Base-by-base conservation (phyloP, 495 filamentous ascomycete genomes). In the Penicillium macrosclerotiorum region DNA sequence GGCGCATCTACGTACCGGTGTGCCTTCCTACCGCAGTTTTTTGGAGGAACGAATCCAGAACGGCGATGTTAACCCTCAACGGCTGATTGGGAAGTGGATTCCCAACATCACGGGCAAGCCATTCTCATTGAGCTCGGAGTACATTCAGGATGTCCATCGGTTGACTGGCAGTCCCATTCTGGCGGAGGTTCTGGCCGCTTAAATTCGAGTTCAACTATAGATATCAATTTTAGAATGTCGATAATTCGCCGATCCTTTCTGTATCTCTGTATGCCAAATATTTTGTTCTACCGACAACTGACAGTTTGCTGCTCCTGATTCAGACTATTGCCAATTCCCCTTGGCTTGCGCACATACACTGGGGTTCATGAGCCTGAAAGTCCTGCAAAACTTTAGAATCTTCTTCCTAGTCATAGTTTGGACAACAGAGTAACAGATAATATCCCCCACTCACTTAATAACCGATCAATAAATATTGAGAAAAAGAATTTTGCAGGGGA, bases 1-100 rank as follows among this genome's bases (percentile, higher is more conserved):
- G 1, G 59, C 48, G 14, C 58, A 64, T 33, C 52, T 74, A 3
- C 59, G 54, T 0, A 32, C 32, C 16, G 49, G 49, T 19, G 47
- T 60, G 5, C 45, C 42, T 18, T 39, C 39, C 18, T 56, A 42
- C 39, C 45, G 57, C 14, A 34, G 45, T 16, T 47, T 44, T 26
- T 48, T 60, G 11, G 12, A 47, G 26, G 31, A 37, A 13, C 31
- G 27, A 8, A 50, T 56, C 14, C 45, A 36, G 14, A 24, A 41
- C 29, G 4, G 38, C 33, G 30, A 33, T 17, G 22, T 49, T 24
- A 32, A 42, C 38, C 19, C 27, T 49, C 8, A 49, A 11, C 44
- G 45, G 32, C 18, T 59, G 13, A 27, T 55, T 9, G 45, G 45
- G n/a, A 47, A 42, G 18, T 59, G 35, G 31, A 44, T 59, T 31